Evolutionary conservation across 106 monocot species (phyloP).

Genomic region (Apostasia shenzhenica): DNA sequence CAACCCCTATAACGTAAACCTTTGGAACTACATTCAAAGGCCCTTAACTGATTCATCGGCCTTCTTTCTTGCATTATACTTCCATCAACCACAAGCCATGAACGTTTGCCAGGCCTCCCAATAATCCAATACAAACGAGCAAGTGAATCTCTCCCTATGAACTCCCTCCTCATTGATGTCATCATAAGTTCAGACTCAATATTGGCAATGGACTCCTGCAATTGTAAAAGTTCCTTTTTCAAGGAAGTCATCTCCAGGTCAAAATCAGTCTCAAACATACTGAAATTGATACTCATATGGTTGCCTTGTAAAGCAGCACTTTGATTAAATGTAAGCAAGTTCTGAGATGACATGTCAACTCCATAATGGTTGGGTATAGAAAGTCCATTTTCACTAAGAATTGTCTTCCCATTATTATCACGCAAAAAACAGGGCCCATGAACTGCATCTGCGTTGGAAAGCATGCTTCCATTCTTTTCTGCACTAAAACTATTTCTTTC

Average conservation of each 20-base stretch:
- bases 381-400: conserved; percentile 6
- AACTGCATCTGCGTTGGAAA: conserved; percentile 1
- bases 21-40: not conserved
- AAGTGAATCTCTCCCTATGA: conserved; percentile 74
- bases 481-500: not conserved
- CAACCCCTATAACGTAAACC: conserved; percentile 10
- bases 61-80: conserved; percentile 15
- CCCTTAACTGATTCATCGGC: not conserved
- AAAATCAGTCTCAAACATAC: conserved; percentile 16
- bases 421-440: conserved; percentile 7
- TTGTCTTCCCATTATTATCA: conserved; percentile 8
- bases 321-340: conserved; percentile 14
- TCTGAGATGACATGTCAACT: conserved; percentile 9
- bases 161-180: conserved; percentile 75
- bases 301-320: conserved; percentile 5
- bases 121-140: conserved; percentile 83
- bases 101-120: conserved; percentile 61
- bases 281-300: conserved; percentile 3
- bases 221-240: conserved; percentile 51
- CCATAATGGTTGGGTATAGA: conserved; percentile 5
- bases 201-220: conserved; percentile 56
- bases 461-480: conserved; percentile 9
- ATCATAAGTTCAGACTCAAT: conserved; percentile 63
- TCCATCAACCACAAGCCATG: conserved; percentile 80
- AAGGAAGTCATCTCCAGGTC: conserved; percentile 39